A percentile compares a stretch with the other conserved stretches of the same genome.
Conservation (phyloP, 208 protist genomes). For the Endotrypanum monterogeii region DNA sequence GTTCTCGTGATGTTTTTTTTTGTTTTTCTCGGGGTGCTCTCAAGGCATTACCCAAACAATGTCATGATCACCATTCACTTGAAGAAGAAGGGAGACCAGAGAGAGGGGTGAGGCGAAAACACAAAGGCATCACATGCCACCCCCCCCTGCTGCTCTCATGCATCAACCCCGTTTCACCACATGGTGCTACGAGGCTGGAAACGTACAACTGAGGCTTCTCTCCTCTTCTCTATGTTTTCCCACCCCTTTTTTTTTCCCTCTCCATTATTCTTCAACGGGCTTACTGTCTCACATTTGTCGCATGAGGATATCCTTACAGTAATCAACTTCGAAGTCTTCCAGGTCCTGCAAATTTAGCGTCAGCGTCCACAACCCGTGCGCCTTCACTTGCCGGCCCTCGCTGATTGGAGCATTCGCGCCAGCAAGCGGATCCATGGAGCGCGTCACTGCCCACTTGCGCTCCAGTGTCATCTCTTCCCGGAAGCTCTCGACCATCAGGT, state of each 20-base stretch:
- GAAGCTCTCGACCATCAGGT: slow-evolving; percentile 84
- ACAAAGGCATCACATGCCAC: not conserved
- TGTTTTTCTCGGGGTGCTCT: not conserved
- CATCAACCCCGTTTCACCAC: not conserved
- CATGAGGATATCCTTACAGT: slow-evolving; percentile 89
- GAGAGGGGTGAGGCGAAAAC: slow-evolving; percentile 5
- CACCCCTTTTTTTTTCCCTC: not conserved
- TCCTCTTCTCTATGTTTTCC: too few species aligned
- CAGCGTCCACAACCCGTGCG: slow-evolving; percentile 89
- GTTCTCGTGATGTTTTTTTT: too few species aligned
- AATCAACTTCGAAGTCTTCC: slow-evolving; percentile 92
- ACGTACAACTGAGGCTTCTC: not conserved
- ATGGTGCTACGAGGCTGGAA: not conserved
- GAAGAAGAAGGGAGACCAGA: slow-evolving; percentile 4
- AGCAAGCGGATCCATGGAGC: slow-evolving; percentile 79
- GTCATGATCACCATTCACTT: not conserved
- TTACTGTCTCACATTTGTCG: slow-evolving; percentile 49
- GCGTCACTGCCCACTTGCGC: slow-evolving; percentile 90
- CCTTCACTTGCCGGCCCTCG: slow-evolving; percentile 73
- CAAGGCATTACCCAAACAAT: not conserved
- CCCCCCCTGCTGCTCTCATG: too few species aligned
- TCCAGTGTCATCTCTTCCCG: slow-evolving; percentile 79
- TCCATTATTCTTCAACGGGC: not conserved
- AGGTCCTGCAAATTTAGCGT: slow-evolving; percentile 91
- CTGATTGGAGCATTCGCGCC: slow-evolving; percentile 82